Conservation (phyloP, 805 yeast species). For the Candida tibetensis region DNA sequence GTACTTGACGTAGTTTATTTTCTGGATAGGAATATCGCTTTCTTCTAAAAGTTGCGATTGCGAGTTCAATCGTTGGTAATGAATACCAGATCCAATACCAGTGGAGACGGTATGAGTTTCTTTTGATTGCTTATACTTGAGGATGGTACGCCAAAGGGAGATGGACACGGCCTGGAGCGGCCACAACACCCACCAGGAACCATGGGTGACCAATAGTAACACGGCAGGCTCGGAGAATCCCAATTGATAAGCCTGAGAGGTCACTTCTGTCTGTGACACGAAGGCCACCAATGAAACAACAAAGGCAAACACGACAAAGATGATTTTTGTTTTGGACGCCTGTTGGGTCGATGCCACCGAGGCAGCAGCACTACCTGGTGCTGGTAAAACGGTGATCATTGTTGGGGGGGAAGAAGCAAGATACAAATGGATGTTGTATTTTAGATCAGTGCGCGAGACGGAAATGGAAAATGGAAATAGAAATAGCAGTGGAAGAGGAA, state of each 20-base stretch:
- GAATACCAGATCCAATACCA: slow-evolving; percentile 24
- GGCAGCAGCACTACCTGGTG: slow-evolving; percentile 18
- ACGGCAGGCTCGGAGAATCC: slow-evolving; percentile 69
- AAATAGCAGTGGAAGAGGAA: no score
- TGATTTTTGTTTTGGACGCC: slow-evolving; percentile 35
- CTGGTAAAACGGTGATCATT: slow-evolving; percentile 35
- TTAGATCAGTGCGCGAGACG: no score
- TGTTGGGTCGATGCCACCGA: slow-evolving; percentile 20
- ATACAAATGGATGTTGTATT: not conserved
- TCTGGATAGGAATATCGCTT: slow-evolving; percentile 8
- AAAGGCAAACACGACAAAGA: slow-evolving; percentile 33
- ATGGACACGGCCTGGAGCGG: slow-evolving; percentile 59
- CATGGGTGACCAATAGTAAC: slow-evolving; percentile 67
- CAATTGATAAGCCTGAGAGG: slow-evolving; percentile 60
- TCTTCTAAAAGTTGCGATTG: slow-evolving; percentile 28
- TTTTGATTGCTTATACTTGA: slow-evolving; percentile 19
- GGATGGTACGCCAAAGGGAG: slow-evolving; percentile 44
- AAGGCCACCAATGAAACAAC: slow-evolving; percentile 49
- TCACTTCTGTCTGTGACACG: slow-evolving; percentile 77
- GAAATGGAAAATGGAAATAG: no score
- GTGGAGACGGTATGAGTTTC: slow-evolving; percentile 9
- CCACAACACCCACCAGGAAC: slow-evolving; percentile 73
- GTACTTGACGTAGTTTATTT: slow-evolving; percentile 20
- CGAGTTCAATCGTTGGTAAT: slow-evolving; percentile 28
- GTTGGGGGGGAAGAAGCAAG: slow-evolving; percentile 1